Base-by-base conservation (phyloP, 1,139 yeast species). In the Candida tetrigidarum region DNA sequence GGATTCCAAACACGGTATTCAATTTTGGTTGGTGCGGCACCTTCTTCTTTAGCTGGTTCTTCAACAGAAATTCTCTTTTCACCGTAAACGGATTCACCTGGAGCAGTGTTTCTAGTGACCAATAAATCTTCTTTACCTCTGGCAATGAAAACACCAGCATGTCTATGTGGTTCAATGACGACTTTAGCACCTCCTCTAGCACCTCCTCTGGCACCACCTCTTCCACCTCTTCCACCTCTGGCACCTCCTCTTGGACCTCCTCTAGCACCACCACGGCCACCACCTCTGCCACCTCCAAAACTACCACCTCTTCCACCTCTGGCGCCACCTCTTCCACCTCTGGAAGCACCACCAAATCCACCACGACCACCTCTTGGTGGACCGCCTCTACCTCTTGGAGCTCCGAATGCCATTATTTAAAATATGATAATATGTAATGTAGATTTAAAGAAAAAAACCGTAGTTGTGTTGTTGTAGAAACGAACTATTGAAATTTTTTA, bases 1-100 rank as follows among this genome's bases (percentile, higher is more conserved):
- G 99, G 99, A 76, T 93, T 93, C 99, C 99, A 93, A 57, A 93
- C 99, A 83, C 99, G 92, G 84, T 93, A 93, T 78, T 93, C 99
- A 52, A 84, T 81, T 81, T 93, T 93, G 66, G 97, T 91, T 55
- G 97, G 86, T 56, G 96, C 95, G 47, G 78, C 86, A 64, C 86
- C 86, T 64, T 87, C 96, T 64, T 85, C 96, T 63, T 77, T 82
- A 48, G 91, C 80, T 57, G 97, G 96, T 67, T 88, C 97, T 68
- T 95, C 99, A 51, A 93, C 82, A 46, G 96, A 75, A 53, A 93
- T 80, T 79, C 99, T 84, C 84, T 93, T 93, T 79, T 93, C 99
- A 63, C 98, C 97, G 75, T 93, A 93, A 46, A 91, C 96, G 46
- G 96, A 84, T 71, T 92, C 98, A 71, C 99, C 99, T 63, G 99